Conservation (phyloP, 2,329 filamentous ascomycete species). For the Cryphonectria parasitica region DNA sequence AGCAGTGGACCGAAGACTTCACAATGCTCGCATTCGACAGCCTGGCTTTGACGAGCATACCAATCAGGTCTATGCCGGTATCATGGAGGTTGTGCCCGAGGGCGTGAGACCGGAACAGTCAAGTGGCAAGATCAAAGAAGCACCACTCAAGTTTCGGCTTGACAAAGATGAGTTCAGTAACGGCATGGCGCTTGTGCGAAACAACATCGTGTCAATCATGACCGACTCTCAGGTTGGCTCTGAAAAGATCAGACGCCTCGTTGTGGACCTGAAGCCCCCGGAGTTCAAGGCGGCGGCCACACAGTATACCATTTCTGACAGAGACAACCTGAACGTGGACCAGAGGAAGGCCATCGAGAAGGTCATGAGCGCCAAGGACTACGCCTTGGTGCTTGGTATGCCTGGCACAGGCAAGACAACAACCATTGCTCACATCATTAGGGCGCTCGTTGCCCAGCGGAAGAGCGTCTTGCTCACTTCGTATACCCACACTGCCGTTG, state of each 20-base stretch:
- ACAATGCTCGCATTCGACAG: constrained; percentile 79
- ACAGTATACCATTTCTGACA: constrained; percentile 64
- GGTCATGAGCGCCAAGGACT: constrained; percentile 94
- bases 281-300: constrained; percentile 71
- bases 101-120: constrained; percentile 56
- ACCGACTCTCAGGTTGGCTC: constrained; percentile 73
- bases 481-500: constrained; percentile 96
- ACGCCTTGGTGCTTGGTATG: constrained; percentile 97
- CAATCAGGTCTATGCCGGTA: constrained; percentile 87
- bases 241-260: constrained; percentile 73
- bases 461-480: constrained; percentile 94
- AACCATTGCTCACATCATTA: constrained; percentile 96
- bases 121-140: constrained; percentile 54
- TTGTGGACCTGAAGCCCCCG: constrained; percentile 77
- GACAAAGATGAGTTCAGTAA: constrained; percentile 99
- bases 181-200: constrained; percentile 91
- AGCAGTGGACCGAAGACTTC: constrained; percentile 85
- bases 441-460: constrained; percentile 81
- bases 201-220: constrained; percentile 94
- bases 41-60: constrained; percentile 73
- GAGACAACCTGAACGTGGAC: constrained; percentile 79
- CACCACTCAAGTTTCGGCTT: constrained; percentile 74
- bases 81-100: constrained; percentile 79
- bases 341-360: constrained; percentile 87
- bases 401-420: constrained; percentile 98